Evolutionary conservation across 345 rosid genomes (phyloP), one percentile per base, ranked within the genome.

Genomic region (Populus pruinosa): DNA sequence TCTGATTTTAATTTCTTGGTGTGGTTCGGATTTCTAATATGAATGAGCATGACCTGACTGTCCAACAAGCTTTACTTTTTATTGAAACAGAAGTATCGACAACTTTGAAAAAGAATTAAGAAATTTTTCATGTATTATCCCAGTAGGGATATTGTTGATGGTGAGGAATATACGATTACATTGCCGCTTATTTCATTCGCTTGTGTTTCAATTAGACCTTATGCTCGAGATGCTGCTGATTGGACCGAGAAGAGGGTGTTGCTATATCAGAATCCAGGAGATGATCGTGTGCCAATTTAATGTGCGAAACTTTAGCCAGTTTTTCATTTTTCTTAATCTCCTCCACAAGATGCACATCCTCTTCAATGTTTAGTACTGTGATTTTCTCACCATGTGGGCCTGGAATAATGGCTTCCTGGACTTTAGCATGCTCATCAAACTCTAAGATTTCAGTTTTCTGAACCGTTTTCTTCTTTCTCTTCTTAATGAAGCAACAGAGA

Each of bases 371-470:
- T 39, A 89, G 74, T 61, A 87, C 65, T 39, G 47, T 68, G 5
- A 80, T 74, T 76, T 83, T 78, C 76, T 87, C 87, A n/a, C 90
- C 87, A 39, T 86, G 86, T 18, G 86, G 85, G 27, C 91, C 95
- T 31, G 85, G 82, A 25, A 89, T 56, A 20, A 87, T 76, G 75
- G 78, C 82, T 84, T 91, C 95, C 74, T 91, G 82, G 62, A 86
- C 82, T 81, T 76, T 88, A 74, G 85, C 33, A 67, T 87, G 90
- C 66, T 91, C 87, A 47, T 89, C 90, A 59, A 86, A 76, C 49
- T 73, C 66, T 63, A 86, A 16, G 38, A 84, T 76, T 74, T 89
- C 88, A 53, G 87, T 69, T 81, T 87, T 78, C 12, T 77, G 71
- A 64, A 78, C 80, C 41, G 29, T 69, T 74, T 43, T 81, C 81